Percentiles rank a stretch among this genome's conserved stretches.
Evolutionary conservation across 371 early-diverging fungal genomes (phyloP).

Genomic region (Catenaria anguillulae): DNA sequence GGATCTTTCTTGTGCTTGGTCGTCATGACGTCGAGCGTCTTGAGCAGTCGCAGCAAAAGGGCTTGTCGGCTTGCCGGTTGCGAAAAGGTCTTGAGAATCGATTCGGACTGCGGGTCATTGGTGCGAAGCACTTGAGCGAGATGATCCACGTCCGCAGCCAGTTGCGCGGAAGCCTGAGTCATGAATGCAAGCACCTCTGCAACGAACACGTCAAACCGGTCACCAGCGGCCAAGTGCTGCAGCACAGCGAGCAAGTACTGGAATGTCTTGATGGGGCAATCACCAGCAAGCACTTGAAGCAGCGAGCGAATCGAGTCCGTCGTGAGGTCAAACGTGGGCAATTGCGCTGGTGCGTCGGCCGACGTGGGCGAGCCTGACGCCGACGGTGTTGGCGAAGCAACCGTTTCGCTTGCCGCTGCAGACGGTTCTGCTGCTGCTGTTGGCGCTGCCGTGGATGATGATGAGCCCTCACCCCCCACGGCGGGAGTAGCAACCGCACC

Average conservation of each 20-base stretch:
- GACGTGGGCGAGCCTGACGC: too few species aligned
- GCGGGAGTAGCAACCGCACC: too few species aligned
- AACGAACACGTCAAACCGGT: conserved; percentile 57
- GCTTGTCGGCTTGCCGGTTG: conserved; percentile 77
- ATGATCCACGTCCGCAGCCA: conserved; percentile 48
- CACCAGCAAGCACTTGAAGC: conserved; percentile 79
- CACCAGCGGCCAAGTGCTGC: conserved; percentile 62
- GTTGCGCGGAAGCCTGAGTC: conserved; percentile 41
- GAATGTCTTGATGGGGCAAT: conserved; percentile 86
- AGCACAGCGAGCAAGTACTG: conserved; percentile 77
- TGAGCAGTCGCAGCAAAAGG: conserved; percentile 78
- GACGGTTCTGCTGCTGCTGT: conserved; percentile 11
- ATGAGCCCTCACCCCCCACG: too few species aligned
- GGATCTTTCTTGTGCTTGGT: background rate
- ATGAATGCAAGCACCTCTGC: conserved; percentile 34
- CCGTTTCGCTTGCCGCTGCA: conserved; percentile 13
- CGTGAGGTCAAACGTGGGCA: conserved; percentile 20
- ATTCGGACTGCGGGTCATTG: background rate
- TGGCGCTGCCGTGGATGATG: background rate
- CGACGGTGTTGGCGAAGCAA: conserved; percentile 55
- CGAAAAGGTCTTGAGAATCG: conserved; percentile 35
- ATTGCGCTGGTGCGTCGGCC: conserved; percentile 53
- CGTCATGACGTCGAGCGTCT: conserved; percentile 73
- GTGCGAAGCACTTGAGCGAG: conserved; percentile 18
- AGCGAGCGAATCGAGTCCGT: conserved; percentile 44